A percentile compares a stretch with the other conserved stretches of the same genome.
Evolutionary conservation across 2,329 filamentous ascomycete species (phyloP).

Genomic region (Dactylellina drechsleri): DNA sequence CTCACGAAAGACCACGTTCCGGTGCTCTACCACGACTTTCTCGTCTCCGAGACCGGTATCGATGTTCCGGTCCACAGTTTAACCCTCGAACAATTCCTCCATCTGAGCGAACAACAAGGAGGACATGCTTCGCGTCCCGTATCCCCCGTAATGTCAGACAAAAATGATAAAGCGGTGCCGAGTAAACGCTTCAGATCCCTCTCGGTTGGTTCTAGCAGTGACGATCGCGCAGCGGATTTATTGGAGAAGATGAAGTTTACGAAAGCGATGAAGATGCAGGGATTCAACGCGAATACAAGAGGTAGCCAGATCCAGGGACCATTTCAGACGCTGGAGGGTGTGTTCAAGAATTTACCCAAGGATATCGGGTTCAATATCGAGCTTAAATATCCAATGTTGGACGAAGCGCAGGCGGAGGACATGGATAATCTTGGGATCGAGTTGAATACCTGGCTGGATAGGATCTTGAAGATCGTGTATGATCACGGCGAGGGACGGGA

Average conservation of each 20-base stretch:
- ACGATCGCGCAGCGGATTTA: slow-evolving; percentile 66
- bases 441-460: slow-evolving; percentile 95
- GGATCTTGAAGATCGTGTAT: slow-evolving; percentile 88
- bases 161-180: slow-evolving; percentile 29
- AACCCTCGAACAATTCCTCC: slow-evolving; percentile 79
- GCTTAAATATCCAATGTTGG: slow-evolving; percentile 98
- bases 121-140: slow-evolving; percentile 62
- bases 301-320: slow-evolving; percentile 95
- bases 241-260: slow-evolving; percentile 97
- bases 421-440: slow-evolving; percentile 98
- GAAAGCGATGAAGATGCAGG: slow-evolving; percentile 87
- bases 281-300: slow-evolving; percentile 93
- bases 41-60: slow-evolving; percentile 96
- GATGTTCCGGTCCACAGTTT: slow-evolving; percentile 95
- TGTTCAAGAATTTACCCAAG: slow-evolving; percentile 85
- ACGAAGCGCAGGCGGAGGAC: slow-evolving; percentile 92
- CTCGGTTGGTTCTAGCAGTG: slow-evolving; percentile 67
- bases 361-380: slow-evolving; percentile 97
- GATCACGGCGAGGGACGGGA: slow-evolving; percentile 83
- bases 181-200: slow-evolving; percentile 66
- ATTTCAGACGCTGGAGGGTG: slow-evolving; percentile 92
- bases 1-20: slow-evolving; percentile 98
- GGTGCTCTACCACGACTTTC: slow-evolving; percentile 97
- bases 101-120: slow-evolving; percentile 59
- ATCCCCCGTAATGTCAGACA: slow-evolving; percentile 63